Percentiles rank a stretch among this genome's conserved stretches.
These are phyloP conservation scores for Fusarium marasasianum DNA, from an alignment of 2,329 filamentous ascomycete genomes.

Conservation along the genomic window DNA sequence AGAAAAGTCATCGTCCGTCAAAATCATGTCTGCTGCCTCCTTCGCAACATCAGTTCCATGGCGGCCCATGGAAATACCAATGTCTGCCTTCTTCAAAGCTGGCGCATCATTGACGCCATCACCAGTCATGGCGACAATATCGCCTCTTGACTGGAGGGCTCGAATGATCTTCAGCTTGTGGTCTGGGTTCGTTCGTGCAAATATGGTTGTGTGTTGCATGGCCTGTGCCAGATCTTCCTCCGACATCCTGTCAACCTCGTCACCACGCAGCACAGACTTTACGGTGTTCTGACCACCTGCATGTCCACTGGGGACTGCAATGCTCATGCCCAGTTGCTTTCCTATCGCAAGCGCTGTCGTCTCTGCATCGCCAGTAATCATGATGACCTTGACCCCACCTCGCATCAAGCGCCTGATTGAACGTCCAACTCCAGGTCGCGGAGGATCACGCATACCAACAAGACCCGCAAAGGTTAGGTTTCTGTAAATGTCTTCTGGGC, in stretches of 20 bases:
- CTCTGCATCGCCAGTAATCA: slow-evolving; percentile 98
- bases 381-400: slow-evolving; percentile 95
- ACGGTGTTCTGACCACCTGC: slow-evolving; percentile 66
- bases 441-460: slow-evolving; percentile 97
- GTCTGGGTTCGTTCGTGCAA: slow-evolving; percentile 94
- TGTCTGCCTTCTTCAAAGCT: slow-evolving; percentile 95
- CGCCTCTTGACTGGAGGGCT: slow-evolving; percentile 89
- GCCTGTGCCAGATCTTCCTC: slow-evolving; percentile 84
- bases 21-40: slow-evolving; percentile 92
- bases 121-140: slow-evolving; percentile 98
- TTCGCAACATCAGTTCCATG: slow-evolving; percentile 97
- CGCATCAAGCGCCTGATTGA: slow-evolving; percentile 91
- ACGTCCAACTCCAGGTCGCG: slow-evolving; percentile 86
- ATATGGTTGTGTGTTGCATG: slow-evolving; percentile 90
- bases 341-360: slow-evolving; percentile 95
- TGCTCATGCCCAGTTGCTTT: slow-evolving; percentile 91
- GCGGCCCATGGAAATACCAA: slow-evolving; percentile 96
- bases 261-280: slow-evolving; percentile 81
- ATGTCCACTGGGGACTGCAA: slow-evolving; percentile 65
- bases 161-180: slow-evolving; percentile 98
- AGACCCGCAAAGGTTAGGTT: slow-evolving; percentile 90
- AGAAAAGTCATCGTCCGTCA: slow-evolving; percentile 89
- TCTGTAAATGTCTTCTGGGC: slow-evolving; percentile 77
- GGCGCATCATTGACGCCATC: slow-evolving; percentile 98
- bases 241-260: slow-evolving; percentile 93